Conservation (phyloP, 495 filamentous ascomycete species). For the Sordaria brevicollis region DNA sequence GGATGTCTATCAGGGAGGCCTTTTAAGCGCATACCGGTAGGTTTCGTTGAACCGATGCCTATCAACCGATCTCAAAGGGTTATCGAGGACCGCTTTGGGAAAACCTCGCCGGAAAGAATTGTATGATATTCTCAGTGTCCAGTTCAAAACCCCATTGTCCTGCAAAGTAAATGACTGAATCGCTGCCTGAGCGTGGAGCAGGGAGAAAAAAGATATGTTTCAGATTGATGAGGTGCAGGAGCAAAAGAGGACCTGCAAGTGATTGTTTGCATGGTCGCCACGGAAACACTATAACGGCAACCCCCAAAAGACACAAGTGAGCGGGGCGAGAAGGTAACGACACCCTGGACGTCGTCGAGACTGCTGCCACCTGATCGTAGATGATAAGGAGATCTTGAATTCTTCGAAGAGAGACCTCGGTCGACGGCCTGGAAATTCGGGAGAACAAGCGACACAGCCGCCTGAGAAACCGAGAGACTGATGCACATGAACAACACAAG, state of each 20-base stretch:
- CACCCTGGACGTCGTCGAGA: background rate
- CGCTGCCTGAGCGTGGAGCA: background rate
- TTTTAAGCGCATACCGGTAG: background rate
- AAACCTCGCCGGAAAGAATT: background rate
- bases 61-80: background rate
- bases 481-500: background rate
- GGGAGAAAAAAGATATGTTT: background rate
- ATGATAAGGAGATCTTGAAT: background rate
- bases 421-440: background rate
- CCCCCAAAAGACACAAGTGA: background rate
- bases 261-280: background rate
- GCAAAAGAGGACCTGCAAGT: background rate
- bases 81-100: background rate
- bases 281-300: background rate
- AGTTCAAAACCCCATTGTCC: background rate
- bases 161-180: background rate
- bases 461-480: background rate
- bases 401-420: background rate
- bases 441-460: background rate
- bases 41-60: background rate
- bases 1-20: background rate
- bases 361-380: background rate
- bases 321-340: background rate
- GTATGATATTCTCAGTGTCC: background rate
- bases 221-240: background rate